These are phyloP conservation scores for Puccinia horiana DNA, from an alignment of 1,284 basidiomycete genomes.

Conservation along the genomic window DNA sequence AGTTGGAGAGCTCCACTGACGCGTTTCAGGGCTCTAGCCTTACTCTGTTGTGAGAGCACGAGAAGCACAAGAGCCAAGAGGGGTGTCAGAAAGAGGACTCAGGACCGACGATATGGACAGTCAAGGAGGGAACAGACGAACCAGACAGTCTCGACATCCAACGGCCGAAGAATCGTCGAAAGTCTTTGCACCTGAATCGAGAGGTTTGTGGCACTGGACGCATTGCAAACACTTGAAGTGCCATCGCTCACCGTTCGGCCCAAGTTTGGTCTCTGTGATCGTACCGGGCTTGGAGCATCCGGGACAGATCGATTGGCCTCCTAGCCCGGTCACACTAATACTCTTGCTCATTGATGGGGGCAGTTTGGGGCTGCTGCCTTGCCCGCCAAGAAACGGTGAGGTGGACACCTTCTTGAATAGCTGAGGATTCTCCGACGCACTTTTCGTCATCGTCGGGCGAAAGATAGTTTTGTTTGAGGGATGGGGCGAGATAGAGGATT, in stretches of 20 bases:
- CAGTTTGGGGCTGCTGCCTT: neutral
- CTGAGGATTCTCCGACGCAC: constrained; percentile 8
- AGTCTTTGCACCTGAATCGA: constrained; percentile 39
- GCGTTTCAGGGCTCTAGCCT: constrained; percentile 26
- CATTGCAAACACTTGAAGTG: constrained; percentile 44
- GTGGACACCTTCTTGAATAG: constrained; percentile 39
- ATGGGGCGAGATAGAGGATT: neutral
- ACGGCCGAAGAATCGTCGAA: constrained; percentile 26
- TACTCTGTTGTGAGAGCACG: neutral
- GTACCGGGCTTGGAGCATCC: constrained; percentile 46
- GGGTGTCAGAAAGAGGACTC: no score
- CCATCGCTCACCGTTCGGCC: constrained; percentile 37
- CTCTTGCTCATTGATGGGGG: constrained; percentile 1
- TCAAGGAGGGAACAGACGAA: neutral
- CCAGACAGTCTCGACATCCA: constrained; percentile 47
- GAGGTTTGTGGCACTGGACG: constrained; percentile 33
- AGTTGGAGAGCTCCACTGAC: neutral
- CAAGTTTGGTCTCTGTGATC: constrained; percentile 42
- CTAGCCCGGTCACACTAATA: neutral
- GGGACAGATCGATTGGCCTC: constrained; percentile 44
- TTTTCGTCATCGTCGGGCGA: neutral
- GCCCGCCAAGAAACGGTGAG: constrained; percentile 28
- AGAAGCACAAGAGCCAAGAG: neutral
- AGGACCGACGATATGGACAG: neutral
- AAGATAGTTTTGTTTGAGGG: neutral